phyloP scores from a whole-genome alignment of 495 filamentous ascomycete genomes.

The Podospora conica region DNA sequence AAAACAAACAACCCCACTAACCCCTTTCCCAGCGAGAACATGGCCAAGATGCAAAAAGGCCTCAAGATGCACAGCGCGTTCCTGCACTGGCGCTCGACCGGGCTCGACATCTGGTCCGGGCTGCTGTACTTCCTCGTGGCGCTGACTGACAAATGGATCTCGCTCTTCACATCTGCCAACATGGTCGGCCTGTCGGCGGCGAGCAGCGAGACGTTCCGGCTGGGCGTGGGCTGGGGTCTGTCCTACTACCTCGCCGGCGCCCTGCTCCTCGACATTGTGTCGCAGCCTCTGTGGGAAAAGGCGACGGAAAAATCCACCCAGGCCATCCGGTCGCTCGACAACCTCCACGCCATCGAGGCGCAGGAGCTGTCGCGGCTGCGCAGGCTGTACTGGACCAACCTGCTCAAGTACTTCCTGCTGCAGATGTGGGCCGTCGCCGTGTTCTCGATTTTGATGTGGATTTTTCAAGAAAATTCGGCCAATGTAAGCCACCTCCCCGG shows the following conservation, averaged over 20 bases:
- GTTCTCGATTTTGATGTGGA: constrained; percentile 48
- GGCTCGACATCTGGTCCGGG: constrained; percentile 52
- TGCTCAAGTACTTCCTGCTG: constrained; percentile 47
- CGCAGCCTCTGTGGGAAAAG: constrained; percentile 46
- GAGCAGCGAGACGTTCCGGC: constrained; percentile 37
- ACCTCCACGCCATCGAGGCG: constrained; percentile 36
- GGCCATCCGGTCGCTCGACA: constrained; percentile 8
- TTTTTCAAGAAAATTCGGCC: constrained; percentile 48
- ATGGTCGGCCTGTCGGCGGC: constrained; percentile 39
- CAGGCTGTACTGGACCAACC: constrained; percentile 49
- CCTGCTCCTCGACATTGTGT: constrained; percentile 53
- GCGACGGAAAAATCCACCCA: constrained; percentile 31
- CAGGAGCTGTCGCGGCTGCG: constrained; percentile 44
- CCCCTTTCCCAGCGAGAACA: constrained; percentile 46
- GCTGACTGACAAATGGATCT: constrained; percentile 56
- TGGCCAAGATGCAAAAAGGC: constrained; percentile 51
- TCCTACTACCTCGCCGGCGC: constrained; percentile 56
- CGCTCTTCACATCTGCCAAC: constrained; percentile 42
- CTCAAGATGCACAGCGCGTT: constrained; percentile 56
- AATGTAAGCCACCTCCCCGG: too few species aligned
- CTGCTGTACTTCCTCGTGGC: constrained; percentile 55
- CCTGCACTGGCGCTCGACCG: constrained; percentile 55
- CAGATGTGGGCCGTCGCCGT: constrained; percentile 53
- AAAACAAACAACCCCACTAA: too few species aligned
- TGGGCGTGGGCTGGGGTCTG: constrained; percentile 52